phyloP scores from a whole-genome alignment of 1,139 yeast genomes.

The Candida buenavistaensis region DNA sequence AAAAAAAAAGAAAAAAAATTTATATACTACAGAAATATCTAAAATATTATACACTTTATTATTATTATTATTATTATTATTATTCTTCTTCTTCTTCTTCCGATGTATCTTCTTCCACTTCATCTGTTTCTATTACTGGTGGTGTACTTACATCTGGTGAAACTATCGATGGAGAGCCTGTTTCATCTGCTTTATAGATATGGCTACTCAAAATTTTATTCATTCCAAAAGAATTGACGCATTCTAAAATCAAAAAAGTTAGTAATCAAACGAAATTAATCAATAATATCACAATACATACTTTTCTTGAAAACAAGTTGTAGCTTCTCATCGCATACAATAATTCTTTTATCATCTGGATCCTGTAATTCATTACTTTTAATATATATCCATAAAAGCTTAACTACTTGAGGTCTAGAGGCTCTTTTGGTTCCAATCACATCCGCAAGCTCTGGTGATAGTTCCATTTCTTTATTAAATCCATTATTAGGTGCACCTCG shows the following conservation, averaged over 20 bases:
- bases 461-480: slow-evolving; percentile 38
- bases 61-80: too few relatives aligned
- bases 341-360: slow-evolving; percentile 65
- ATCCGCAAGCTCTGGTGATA: slow-evolving; percentile 52
- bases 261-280: slow-evolving; percentile 11
- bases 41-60: too few relatives aligned
- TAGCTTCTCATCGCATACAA: slow-evolving; percentile 67
- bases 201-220: slow-evolving; percentile 59
- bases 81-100: slow-evolving; percentile 5
- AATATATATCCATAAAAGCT: slow-evolving; percentile 72
- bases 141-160: slow-evolving; percentile 6
- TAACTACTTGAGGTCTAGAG: slow-evolving; percentile 73
- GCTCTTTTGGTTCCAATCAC: slow-evolving; percentile 41
- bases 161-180: not conserved
- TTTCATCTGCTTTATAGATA: slow-evolving; percentile 41
- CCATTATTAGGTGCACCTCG: slow-evolving; percentile 31
- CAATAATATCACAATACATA: slow-evolving; percentile 18
- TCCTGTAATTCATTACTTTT: slow-evolving; percentile 65
- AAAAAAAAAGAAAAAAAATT: too few relatives aligned
- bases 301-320: slow-evolving; percentile 56
- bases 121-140: slow-evolving; percentile 6
- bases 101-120: slow-evolving; percentile 5
- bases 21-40: too few relatives aligned
- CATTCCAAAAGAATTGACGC: slow-evolving; percentile 66
- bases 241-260: slow-evolving; percentile 27